These are phyloP conservation scores for Chaetomium cochliodes DNA, from an alignment of 495 filamentous ascomycete species.

Conservation along the genomic window DNA sequence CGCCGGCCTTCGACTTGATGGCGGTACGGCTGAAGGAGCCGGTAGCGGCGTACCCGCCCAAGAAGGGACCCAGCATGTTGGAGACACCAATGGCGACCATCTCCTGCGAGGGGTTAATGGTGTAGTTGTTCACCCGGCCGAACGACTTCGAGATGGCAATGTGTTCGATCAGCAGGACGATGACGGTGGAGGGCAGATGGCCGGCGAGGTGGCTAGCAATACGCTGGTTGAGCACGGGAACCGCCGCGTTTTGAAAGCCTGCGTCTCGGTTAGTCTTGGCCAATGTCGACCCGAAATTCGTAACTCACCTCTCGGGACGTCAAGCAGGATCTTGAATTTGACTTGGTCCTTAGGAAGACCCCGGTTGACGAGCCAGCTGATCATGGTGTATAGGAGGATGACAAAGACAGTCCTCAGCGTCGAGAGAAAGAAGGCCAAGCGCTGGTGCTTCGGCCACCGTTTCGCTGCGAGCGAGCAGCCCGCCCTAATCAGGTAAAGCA, in stretches of 20 bases:
- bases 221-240: constrained; percentile 61
- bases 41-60: constrained; percentile 91
- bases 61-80: constrained; percentile 89
- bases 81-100: constrained; percentile 91
- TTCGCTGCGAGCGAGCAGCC: constrained; percentile 65
- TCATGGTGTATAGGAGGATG: constrained; percentile 88
- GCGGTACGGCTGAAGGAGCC: constrained; percentile 97
- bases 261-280: constrained; percentile 17
- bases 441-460: constrained; percentile 66
- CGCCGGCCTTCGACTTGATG: constrained; percentile 97
- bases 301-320: constrained; percentile 68
- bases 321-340: constrained; percentile 66
- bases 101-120: constrained; percentile 96
- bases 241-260: constrained; percentile 79
- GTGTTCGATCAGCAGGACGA: constrained; percentile 93
- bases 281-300: neutral
- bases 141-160: constrained; percentile 99
- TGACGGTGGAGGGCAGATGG: constrained; percentile 57
- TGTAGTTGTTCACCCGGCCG: constrained; percentile 94
- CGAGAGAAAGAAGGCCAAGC: constrained; percentile 81
- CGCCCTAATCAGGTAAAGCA: constrained; percentile 80
- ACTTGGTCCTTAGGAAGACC: constrained; percentile 47
- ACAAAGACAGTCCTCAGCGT: constrained; percentile 90
- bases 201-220: constrained; percentile 33
- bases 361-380: constrained; percentile 80